Conservation (phyloP, 768 basidiomycete species). For the Mycena kentingensis region DNA sequence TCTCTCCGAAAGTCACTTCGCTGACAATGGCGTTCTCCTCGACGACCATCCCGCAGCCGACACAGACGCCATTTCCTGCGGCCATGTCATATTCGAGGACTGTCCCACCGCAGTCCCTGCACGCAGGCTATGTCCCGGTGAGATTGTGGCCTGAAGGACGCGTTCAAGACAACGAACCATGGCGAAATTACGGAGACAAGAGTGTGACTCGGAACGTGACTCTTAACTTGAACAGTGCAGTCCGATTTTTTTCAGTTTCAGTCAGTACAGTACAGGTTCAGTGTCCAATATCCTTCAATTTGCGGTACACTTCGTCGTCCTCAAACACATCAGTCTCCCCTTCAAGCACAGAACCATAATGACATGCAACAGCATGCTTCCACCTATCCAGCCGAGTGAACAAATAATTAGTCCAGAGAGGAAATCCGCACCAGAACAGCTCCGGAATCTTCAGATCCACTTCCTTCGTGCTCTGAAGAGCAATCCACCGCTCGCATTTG, state of each 20-base stretch:
- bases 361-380: constrained; percentile 83
- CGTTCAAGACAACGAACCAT: neutral
- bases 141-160: neutral
- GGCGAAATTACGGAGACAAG: too few species aligned
- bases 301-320: constrained; percentile 48
- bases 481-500: constrained; percentile 72
- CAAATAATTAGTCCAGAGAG: neutral
- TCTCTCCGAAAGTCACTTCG: constrained; percentile 96
- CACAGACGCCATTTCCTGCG: constrained; percentile 84
- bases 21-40: constrained; percentile 94
- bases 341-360: constrained; percentile 54
- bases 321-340: constrained; percentile 63
- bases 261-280: neutral
- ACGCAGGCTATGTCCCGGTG: constrained; percentile 49
- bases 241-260: too few species aligned
- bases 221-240: too few species aligned
- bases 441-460: constrained; percentile 72
- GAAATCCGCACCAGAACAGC: constrained; percentile 67
- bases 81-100: constrained; percentile 85
- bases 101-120: constrained; percentile 78
- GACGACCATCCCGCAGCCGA: constrained; percentile 84
- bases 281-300: constrained; percentile 20
- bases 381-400: constrained; percentile 47
- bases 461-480: constrained; percentile 72
- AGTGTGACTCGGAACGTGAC: too few species aligned